Percentiles rank a stretch among this genome's conserved stretches.
Conservation (phyloP, 2,329 filamentous ascomycete genomes). For the Alternaria sp. region DNA sequence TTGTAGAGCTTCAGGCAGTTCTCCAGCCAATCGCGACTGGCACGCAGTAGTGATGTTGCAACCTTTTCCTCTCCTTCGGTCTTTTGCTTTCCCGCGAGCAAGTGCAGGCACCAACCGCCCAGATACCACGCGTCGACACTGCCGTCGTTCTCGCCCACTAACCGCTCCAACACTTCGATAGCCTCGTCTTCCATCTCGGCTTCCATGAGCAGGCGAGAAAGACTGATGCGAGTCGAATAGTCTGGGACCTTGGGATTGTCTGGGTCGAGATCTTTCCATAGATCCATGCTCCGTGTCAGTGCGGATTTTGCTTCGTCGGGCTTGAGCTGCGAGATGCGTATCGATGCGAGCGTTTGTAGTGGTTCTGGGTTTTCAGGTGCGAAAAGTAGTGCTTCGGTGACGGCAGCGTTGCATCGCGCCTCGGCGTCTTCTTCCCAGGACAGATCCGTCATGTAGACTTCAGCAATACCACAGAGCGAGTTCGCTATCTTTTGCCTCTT, state of each 20-base stretch:
- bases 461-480: slow-evolving; percentile 90
- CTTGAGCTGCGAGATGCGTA: slow-evolving; percentile 86
- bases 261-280: slow-evolving; percentile 82
- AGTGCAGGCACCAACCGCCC: slow-evolving; percentile 89
- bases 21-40: slow-evolving; percentile 81
- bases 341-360: slow-evolving; percentile 93
- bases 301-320: slow-evolving; percentile 80
- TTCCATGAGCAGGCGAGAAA: slow-evolving; percentile 88
- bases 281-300: slow-evolving; percentile 75
- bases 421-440: slow-evolving; percentile 92
- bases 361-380: slow-evolving; percentile 83
- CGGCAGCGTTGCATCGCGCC: slow-evolving; percentile 80
- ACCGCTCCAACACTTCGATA: slow-evolving; percentile 79
- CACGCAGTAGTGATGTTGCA: slow-evolving; percentile 67
- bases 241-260: slow-evolving; percentile 78
- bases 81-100: slow-evolving; percentile 74
- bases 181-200: slow-evolving; percentile 85
- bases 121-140: slow-evolving; percentile 98
- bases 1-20: slow-evolving; percentile 82
- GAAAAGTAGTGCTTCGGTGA: slow-evolving; percentile 88
- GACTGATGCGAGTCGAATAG: slow-evolving; percentile 82
- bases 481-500: slow-evolving; percentile 84
- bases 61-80: slow-evolving; percentile 59
- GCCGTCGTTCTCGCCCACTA: slow-evolving; percentile 87
- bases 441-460: slow-evolving; percentile 99